These are phyloP conservation scores for Fusarium solani-melongenae DNA, from an alignment of 2,329 filamentous ascomycete species.

Conservation along the genomic window DNA sequence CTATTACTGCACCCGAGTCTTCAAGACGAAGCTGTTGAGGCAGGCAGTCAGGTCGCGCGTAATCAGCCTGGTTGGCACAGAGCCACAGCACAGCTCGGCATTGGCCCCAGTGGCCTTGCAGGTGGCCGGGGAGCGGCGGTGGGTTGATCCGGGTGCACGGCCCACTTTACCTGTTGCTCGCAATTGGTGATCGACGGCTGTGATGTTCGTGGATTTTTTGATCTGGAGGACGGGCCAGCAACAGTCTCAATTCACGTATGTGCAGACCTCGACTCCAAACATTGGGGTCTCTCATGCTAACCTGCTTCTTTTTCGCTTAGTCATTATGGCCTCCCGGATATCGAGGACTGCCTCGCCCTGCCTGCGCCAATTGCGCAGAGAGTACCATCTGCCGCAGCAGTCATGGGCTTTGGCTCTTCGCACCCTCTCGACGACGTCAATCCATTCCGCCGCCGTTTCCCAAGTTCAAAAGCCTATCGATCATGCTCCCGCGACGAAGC, in stretches of 20 bases:
- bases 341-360: slow-evolving; percentile 33
- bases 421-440: slow-evolving; percentile 43
- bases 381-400: slow-evolving; percentile 20
- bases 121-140: slow-evolving; percentile 31
- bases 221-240: slow-evolving; percentile 18
- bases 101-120: slow-evolving; percentile 24
- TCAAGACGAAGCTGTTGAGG: slow-evolving; percentile 36
- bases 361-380: slow-evolving; percentile 40
- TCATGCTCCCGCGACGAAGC: slow-evolving; percentile 76
- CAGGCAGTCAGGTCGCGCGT: slow-evolving; percentile 47
- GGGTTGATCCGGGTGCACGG: slow-evolving; percentile 42
- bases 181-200: slow-evolving; percentile 13
- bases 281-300: slow-evolving; percentile 6
- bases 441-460: slow-evolving; percentile 39
- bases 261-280: background rate
- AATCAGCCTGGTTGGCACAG: slow-evolving; percentile 39
- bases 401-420: slow-evolving; percentile 37
- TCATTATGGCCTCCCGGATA: slow-evolving; percentile 40
- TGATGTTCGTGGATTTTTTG: slow-evolving; percentile 36
- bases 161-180: background rate
- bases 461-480: slow-evolving; percentile 54
- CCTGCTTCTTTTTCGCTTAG: background rate
- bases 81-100: slow-evolving; percentile 27
- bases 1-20: slow-evolving; percentile 26
- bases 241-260: slow-evolving; percentile 19